Evolutionary conservation across 495 filamentous ascomycete genomes (phyloP).

Genomic region (Aspergillus asperescens): DNA sequence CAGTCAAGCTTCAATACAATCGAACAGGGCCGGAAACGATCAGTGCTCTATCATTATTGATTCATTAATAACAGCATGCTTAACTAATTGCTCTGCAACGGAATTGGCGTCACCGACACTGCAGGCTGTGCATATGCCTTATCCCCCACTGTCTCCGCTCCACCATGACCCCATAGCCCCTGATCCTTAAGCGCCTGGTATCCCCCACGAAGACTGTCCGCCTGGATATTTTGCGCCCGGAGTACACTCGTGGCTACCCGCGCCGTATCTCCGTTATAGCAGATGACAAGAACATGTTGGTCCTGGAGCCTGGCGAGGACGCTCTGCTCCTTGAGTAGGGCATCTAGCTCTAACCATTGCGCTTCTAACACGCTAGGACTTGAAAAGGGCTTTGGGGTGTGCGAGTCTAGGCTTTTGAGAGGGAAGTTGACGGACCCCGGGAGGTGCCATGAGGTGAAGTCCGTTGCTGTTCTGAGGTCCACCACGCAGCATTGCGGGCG

Average conservation of each 20-base stretch:
- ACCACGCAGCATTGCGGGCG: constrained; percentile 31
- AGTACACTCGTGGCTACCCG: constrained; percentile 50
- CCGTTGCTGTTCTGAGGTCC: constrained; percentile 35
- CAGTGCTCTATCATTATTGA: too few relatives aligned
- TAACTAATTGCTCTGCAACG: constrained; percentile 4
- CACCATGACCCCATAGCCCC: constrained; percentile 24
- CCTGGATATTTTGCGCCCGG: constrained; percentile 45
- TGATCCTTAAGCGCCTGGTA: constrained; percentile 28
- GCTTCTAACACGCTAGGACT: constrained; percentile 39
- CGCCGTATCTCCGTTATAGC: constrained; percentile 50
- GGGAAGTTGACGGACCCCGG: constrained; percentile 44
- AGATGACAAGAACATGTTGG: constrained; percentile 43
- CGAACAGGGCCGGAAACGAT: too few relatives aligned
- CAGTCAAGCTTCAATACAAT: too few relatives aligned
- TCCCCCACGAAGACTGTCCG: constrained; percentile 47
- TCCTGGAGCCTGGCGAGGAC: constrained; percentile 24
- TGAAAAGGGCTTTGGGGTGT: constrained; percentile 42
- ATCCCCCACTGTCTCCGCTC: constrained; percentile 1
- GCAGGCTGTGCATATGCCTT: not conserved
- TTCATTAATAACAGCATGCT: too few relatives aligned
- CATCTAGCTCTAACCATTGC: constrained; percentile 44
- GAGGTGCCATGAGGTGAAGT: constrained; percentile 42
- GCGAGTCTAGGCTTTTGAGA: constrained; percentile 26
- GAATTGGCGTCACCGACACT: constrained; percentile 3
- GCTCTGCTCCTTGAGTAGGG: constrained; percentile 27